Evolutionary conservation across 2,329 filamentous ascomycete genomes (phyloP).

Genomic region (Ophiosphaerella narmari): DNA sequence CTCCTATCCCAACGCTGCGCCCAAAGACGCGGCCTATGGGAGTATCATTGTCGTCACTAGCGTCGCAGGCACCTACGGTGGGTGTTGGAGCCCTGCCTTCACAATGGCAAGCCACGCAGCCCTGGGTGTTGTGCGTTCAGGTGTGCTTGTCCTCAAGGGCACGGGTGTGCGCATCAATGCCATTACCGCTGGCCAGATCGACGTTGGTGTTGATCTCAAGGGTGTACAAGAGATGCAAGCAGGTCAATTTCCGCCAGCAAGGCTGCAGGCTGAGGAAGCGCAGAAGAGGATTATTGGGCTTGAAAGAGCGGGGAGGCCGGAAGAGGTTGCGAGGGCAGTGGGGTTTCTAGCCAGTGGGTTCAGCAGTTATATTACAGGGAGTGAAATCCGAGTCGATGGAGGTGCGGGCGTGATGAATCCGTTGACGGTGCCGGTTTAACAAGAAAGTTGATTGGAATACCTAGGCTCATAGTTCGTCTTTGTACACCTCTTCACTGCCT

Average conservation of each 20-base stretch:
- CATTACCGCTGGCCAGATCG: constrained; percentile 53
- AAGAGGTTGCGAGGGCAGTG: constrained; percentile 64
- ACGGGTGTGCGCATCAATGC: constrained; percentile 65
- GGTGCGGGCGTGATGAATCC: constrained; percentile 55
- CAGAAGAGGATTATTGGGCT: constrained; percentile 61
- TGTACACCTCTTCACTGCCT: constrained; percentile 49
- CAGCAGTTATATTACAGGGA: constrained; percentile 65
- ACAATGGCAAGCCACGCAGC: constrained; percentile 66
- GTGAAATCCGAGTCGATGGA: constrained; percentile 66
- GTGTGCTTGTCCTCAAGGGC: constrained; percentile 62
- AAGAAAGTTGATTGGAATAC: neutral
- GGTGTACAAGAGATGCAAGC: constrained; percentile 52
- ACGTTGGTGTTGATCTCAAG: constrained; percentile 53
- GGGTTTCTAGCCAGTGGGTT: constrained; percentile 68
- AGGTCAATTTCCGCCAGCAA: constrained; percentile 60
- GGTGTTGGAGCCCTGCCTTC: constrained; percentile 64
- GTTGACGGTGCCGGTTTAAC: constrained; percentile 41
- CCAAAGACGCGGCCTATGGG: constrained; percentile 64
- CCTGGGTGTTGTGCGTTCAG: constrained; percentile 63
- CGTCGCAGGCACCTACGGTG: constrained; percentile 62
- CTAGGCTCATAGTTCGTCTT: constrained; percentile 43
- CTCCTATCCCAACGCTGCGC: constrained; percentile 64
- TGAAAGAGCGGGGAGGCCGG: constrained; percentile 61
- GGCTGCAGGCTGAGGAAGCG: constrained; percentile 55
- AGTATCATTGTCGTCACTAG: constrained; percentile 65